A percentile compares a stretch with the other conserved stretches of the same genome.
Conservation (phyloP, 257 asterid species). For the Lavandula angustifolia region DNA sequence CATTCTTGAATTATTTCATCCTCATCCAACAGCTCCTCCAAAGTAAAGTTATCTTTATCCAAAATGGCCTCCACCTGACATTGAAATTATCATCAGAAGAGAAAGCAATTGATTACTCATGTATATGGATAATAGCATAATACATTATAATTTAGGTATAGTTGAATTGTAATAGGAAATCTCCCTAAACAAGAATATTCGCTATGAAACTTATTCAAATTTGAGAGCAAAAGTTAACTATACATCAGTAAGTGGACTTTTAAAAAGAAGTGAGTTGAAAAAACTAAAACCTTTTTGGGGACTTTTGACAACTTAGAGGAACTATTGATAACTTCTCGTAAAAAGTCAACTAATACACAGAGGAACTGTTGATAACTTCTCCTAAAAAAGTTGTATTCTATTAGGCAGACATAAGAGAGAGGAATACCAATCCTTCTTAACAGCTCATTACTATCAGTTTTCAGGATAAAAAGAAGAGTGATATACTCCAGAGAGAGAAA, state of each 20-base stretch:
- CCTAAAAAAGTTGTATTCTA: not conserved
- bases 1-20: constrained; percentile 97
- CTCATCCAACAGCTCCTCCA: constrained; percentile 91
- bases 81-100: too few species aligned
- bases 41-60: constrained; percentile 72
- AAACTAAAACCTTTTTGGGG: not conserved
- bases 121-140: constrained; percentile 1
- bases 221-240: constrained; percentile 10
- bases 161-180: constrained; percentile 7
- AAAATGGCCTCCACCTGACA: constrained; percentile 71
- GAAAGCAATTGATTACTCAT: too few species aligned
- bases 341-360: too few species aligned
- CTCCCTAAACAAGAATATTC: not conserved
- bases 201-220: too few species aligned
- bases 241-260: constrained; percentile 7
- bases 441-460: not conserved
- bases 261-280: constrained; percentile 9
- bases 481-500: constrained; percentile 14
- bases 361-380: too few species aligned
- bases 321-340: too few species aligned
- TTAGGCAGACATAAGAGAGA: not conserved
- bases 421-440: not conserved
- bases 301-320: too few species aligned
- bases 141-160: not conserved
- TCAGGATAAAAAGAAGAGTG: not conserved